Evolutionary conservation across 2,329 filamentous ascomycete species (phyloP), one percentile per base, ranked within the genome.

Genomic region (Aspergillus ruber): DNA sequence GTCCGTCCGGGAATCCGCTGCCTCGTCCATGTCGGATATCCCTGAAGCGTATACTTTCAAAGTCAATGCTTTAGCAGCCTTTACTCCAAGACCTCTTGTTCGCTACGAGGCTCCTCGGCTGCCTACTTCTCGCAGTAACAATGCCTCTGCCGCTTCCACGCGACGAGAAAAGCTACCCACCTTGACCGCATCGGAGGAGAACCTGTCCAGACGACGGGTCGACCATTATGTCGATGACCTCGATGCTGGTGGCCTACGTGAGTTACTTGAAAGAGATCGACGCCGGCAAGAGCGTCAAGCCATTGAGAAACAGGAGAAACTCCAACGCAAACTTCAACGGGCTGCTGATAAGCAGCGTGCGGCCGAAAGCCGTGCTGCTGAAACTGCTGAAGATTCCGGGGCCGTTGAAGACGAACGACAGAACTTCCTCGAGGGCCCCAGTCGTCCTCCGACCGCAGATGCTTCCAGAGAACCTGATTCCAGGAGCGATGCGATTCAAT

Each of bases 221-320:
- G 80, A 84, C 49, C 79, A 81, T 40, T 65, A 97, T 40, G 93
- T 90, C 18, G 87, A 97, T 62, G 85, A 88, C 50, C 76, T 98
- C 46, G 88, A 89, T 68, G 86, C 93, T 3, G 82, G 85, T 45
- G 90, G 89, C 57, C 67, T 98, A 35, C 81, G 91, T 49, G 87
- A 95, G 63, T 75, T 97, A 25, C 85, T 98, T 80, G 93, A 98
- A 59, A 78, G 93, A 50, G 93, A 98, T 61, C 79, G 84, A 55
- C 81, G 90, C 59, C 80, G 93, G 48, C 82, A 80, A 54, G 88
- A 95, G 56, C 82, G 83, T 63, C 90, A 87, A 68, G 80, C 78
- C 45, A 77, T 81, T 52, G 83, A 83, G 45, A 86, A 90, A 58
- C 82, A 81, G 56, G 82, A 85, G 60, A 78, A 67, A 51, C 73